Evolutionary conservation across 2,329 filamentous ascomycete species (phyloP).

Genomic region (Fusarium decemcellulare): DNA sequence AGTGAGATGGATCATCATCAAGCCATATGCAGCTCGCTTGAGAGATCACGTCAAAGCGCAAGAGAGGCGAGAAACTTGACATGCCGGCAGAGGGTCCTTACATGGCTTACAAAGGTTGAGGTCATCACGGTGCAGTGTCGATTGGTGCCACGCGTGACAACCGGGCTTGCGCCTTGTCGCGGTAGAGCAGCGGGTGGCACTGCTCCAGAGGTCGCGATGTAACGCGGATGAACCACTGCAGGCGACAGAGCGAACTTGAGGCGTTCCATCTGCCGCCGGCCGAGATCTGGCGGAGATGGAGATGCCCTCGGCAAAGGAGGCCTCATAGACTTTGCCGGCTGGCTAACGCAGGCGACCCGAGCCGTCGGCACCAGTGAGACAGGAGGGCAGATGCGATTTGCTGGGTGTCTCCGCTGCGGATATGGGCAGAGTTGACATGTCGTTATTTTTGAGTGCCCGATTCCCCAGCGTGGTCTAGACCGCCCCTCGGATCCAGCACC

Average conservation of each 20-base stretch:
- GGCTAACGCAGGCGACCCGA: slow-evolving; percentile 28
- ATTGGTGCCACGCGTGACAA: too few species aligned
- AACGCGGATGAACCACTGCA: too few species aligned
- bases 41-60: background rate
- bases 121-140: background rate
- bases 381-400: slow-evolving; percentile 2
- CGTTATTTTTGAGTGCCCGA: background rate
- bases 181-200: too few species aligned
- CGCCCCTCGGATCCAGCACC: background rate
- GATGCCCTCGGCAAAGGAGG: background rate
- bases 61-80: background rate
- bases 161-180: too few species aligned
- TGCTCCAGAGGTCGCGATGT: too few species aligned
- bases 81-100: background rate
- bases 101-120: background rate
- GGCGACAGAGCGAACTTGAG: too few species aligned
- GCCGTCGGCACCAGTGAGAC: slow-evolving; percentile 8
- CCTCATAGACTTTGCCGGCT: too few species aligned
- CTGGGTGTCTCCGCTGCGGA: background rate
- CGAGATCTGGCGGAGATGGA: background rate
- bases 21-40: background rate
- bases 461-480: slow-evolving; percentile 16
- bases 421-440: background rate
- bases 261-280: too few species aligned
- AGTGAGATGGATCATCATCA: background rate